A percentile compares a stretch with the other conserved stretches of the same genome.
Evolutionary conservation across 2,329 filamentous ascomycete species (phyloP).

Genomic region (Dendrostoma leiphaemia): DNA sequence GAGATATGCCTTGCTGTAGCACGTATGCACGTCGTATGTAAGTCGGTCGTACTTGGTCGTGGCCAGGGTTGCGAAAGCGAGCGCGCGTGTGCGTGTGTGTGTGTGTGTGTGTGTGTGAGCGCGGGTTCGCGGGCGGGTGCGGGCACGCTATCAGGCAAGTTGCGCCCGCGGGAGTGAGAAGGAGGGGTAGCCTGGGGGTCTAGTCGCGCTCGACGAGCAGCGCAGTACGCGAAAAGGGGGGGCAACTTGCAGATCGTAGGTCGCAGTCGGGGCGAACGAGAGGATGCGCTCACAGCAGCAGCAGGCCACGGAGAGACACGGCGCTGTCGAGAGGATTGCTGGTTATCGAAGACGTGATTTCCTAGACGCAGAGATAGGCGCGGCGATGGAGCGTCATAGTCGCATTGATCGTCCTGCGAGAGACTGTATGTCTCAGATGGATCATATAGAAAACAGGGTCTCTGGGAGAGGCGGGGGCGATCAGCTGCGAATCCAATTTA

Average conservation of each 20-base stretch:
- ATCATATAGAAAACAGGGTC: no score
- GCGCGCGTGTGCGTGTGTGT: no score
- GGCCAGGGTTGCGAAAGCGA: no score
- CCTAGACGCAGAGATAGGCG: conserved; percentile 7
- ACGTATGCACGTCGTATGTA: conserved; percentile 19
- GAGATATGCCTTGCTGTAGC: conserved; percentile 18
- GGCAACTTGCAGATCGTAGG: background rate
- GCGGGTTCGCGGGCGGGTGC: no score
- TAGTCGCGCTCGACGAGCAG: background rate
- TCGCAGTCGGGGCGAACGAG: no score
- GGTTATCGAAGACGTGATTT: conserved; percentile 1
- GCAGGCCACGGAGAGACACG: background rate
- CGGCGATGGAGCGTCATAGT: background rate
- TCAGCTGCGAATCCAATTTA: conserved; percentile 1
- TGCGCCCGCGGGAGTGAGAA: background rate
- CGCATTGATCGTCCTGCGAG: conserved; percentile 1
- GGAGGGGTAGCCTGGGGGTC: background rate
- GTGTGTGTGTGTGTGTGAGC: no score
- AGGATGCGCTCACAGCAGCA: no score
- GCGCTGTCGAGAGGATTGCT: no score
- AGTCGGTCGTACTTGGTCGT: conserved; percentile 17
- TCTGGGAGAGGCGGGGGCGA: no score
- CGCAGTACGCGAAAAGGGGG: no score
- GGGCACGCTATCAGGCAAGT: no score
- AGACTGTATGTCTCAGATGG: conserved; percentile 20